Percentiles rank a stretch among this genome's conserved stretches.
Conservation (phyloP, 192 early-diverging fungal genomes). For the Pilaira anomala region DNA sequence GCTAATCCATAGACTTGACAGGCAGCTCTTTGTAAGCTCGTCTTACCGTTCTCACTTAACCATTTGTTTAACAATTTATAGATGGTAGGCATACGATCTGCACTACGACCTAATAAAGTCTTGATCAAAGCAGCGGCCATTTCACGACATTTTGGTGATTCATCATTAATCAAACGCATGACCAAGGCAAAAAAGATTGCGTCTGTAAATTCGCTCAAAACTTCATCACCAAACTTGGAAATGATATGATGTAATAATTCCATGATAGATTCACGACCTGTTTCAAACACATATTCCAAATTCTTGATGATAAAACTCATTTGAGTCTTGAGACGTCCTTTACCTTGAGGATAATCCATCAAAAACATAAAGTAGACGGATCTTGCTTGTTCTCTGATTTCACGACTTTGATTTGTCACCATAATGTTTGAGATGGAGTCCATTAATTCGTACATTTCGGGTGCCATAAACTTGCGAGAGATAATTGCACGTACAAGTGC, state of each 20-base stretch:
- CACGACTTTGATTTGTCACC: constrained; percentile 78
- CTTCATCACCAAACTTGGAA: constrained; percentile 72
- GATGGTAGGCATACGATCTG: constrained; percentile 57
- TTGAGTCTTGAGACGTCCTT: constrained; percentile 72
- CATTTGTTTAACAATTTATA: constrained; percentile 76
- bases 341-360: constrained; percentile 93
- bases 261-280: constrained; percentile 87
- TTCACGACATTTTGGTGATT: constrained; percentile 87
- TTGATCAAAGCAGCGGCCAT: constrained; percentile 80
- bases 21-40: constrained; percentile 71
- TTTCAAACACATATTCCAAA: constrained; percentile 87
- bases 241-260: constrained; percentile 81
- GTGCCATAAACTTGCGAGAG: constrained; percentile 76
- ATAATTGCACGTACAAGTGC: constrained; percentile 86
- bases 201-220: constrained; percentile 74
- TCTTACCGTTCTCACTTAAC: constrained; percentile 58
- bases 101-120: constrained; percentile 59
- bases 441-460: constrained; percentile 94
- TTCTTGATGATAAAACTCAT: constrained; percentile 90
- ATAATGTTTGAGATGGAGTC: constrained; percentile 75
- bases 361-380: constrained; percentile 85
- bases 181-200: constrained; percentile 84
- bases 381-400: constrained; percentile 83
- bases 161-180: constrained; percentile 86
- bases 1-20: constrained; percentile 84